A percentile compares a stretch with the other conserved stretches of the same genome.
phyloP scores from a whole-genome alignment of 805 yeast genomes.

The Geotrichum ghanense region DNA sequence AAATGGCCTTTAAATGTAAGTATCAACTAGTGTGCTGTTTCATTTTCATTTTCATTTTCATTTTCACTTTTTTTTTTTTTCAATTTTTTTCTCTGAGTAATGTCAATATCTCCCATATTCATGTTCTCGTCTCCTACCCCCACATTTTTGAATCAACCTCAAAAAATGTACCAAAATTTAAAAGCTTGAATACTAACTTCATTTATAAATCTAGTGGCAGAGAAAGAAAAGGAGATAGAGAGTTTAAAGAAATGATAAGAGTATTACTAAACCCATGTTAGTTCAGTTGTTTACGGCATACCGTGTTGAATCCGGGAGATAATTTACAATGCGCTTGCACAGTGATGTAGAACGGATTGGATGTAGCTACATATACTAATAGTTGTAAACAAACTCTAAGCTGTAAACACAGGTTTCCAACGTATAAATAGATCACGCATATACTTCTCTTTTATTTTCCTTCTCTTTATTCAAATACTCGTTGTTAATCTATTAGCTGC shows the following conservation, averaged over 20 bases:
- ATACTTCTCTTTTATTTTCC: too few species aligned
- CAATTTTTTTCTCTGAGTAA: too few species aligned
- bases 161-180: not conserved
- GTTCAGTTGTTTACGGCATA: too few species aligned
- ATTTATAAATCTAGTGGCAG: slow-evolving; percentile 13
- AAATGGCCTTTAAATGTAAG: slow-evolving; percentile 17
- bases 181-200: slow-evolving; percentile 2
- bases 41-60: not conserved
- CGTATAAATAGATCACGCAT: not conserved
- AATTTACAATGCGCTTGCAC: too few species aligned
- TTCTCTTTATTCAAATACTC: too few species aligned
- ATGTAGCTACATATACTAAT: not conserved
- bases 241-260: slow-evolving; percentile 7
- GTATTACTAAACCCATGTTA: too few species aligned
- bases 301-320: too few species aligned
- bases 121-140: too few species aligned
- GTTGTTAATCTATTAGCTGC: too few species aligned
- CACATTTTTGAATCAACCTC: too few species aligned
- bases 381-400: not conserved
- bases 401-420: not conserved
- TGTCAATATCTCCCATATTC: too few species aligned
- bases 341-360: not conserved
- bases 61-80: not conserved
- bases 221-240: slow-evolving; percentile 20
- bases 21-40: too few species aligned